These are phyloP conservation scores for Pythium chondricola DNA, from an alignment of 352 stramenopile species.

Conservation along the genomic window DNA sequence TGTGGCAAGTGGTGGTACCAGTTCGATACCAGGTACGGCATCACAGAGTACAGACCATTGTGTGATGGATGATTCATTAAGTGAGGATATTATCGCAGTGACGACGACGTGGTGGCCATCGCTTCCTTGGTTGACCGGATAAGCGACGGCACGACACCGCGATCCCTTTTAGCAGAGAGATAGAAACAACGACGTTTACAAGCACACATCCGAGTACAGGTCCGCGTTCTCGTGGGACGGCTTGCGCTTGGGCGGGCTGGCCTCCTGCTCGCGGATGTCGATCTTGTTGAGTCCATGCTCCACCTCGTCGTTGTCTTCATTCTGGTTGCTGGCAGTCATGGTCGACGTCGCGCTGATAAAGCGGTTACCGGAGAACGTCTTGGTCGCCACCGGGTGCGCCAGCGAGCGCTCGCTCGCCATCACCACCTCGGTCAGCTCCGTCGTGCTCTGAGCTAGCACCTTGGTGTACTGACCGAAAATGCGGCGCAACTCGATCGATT, in stretches of 20 bases:
- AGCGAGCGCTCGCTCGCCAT: conserved; percentile 35
- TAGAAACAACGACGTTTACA: conserved; percentile 23
- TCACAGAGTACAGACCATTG: no score
- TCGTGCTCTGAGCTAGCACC: conserved; percentile 41
- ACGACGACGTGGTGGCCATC: conserved; percentile 37
- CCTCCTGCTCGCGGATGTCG: conserved; percentile 9
- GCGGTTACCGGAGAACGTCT: conserved; percentile 32
- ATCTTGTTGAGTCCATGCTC: conserved; percentile 24
- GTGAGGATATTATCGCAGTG: conserved; percentile 23
- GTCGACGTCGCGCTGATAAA: conserved; percentile 22
- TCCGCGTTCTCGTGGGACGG: conserved; percentile 17
- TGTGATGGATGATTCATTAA: no score
- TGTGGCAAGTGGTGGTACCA: conserved; percentile 40
- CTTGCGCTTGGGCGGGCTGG: conserved; percentile 8
- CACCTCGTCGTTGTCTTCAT: conserved; percentile 16
- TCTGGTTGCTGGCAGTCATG: conserved; percentile 16
- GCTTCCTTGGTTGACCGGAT: conserved; percentile 18
- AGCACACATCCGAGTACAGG: conserved; percentile 46
- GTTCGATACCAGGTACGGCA: conserved; percentile 39
- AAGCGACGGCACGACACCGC: neutral
- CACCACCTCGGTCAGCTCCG: conserved; percentile 48
- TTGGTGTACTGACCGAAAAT: conserved; percentile 69
- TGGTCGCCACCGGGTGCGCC: conserved; percentile 32
- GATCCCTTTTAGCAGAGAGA: conserved; percentile 6
- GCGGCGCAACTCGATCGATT: conserved; percentile 61